Percentiles rank a stretch among this genome's conserved stretches.
phyloP scores from a whole-genome alignment of 371 early-diverging fungal species.

The Mucor sp. region DNA sequence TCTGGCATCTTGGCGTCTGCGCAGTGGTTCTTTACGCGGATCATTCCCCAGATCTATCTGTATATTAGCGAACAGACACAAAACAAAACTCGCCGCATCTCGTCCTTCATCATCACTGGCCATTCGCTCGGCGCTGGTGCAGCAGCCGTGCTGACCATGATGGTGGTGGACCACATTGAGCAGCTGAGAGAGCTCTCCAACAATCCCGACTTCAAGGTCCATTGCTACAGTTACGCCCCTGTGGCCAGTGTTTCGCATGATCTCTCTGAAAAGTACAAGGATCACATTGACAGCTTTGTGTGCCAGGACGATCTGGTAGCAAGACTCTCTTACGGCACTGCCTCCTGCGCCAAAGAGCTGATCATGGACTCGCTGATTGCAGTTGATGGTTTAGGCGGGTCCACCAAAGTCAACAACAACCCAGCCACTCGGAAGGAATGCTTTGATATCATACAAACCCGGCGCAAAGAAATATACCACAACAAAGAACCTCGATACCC shows the following conservation, averaged over 20 bases:
- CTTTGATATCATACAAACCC: slow-evolving; percentile 44
- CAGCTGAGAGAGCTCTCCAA: slow-evolving; percentile 51
- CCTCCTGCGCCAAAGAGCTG: slow-evolving; percentile 47
- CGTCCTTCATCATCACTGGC: slow-evolving; percentile 49
- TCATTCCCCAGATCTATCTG: slow-evolving; percentile 67
- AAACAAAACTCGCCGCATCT: slow-evolving; percentile 10
- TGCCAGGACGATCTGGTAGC: slow-evolving; percentile 78
- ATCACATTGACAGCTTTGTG: slow-evolving; percentile 75
- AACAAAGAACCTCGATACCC: slow-evolving; percentile 46
- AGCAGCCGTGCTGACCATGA: slow-evolving; percentile 78
- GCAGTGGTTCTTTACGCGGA: slow-evolving; percentile 74
- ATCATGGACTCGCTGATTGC: slow-evolving; percentile 52
- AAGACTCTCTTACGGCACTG: slow-evolving; percentile 78
- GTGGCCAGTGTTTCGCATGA: slow-evolving; percentile 72
- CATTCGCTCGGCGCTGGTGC: slow-evolving; percentile 85
- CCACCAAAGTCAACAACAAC: slow-evolving; percentile 39
- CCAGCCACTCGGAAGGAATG: slow-evolving; percentile 34
- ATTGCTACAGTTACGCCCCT: slow-evolving; percentile 54
- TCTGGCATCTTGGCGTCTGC: slow-evolving; percentile 82
- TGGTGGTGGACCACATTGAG: slow-evolving; percentile 70
- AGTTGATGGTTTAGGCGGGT: slow-evolving; percentile 49
- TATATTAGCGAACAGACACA: slow-evolving; percentile 29
- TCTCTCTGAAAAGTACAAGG: slow-evolving; percentile 64
- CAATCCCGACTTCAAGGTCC: slow-evolving; percentile 47
- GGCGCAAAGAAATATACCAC: slow-evolving; percentile 47